phyloP scores from a whole-genome alignment of 2,329 filamentous ascomycete species.

The Xylaria sp. region DNA sequence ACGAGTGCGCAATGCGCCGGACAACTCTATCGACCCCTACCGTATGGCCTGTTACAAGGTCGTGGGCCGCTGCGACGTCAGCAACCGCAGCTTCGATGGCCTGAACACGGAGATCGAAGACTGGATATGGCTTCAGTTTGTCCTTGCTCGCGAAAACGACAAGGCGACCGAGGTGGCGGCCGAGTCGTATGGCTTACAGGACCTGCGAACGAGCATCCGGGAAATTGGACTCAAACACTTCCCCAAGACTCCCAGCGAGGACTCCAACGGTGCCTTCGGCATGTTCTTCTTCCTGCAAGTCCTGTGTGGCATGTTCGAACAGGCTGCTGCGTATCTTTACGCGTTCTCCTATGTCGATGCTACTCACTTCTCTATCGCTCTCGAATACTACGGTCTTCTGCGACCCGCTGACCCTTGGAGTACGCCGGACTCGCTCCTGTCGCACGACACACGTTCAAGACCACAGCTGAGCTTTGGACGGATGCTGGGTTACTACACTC shows the following conservation, averaged over 20 bases:
- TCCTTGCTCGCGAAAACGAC: conserved; percentile 67
- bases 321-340: conserved; percentile 89
- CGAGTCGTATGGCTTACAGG: conserved; percentile 65
- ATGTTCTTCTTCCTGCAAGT: conserved; percentile 94
- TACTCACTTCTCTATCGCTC: conserved; percentile 88
- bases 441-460: conserved; percentile 66
- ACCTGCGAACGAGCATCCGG: conserved; percentile 77
- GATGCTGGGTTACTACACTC: conserved; percentile 92
- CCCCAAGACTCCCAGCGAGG: conserved; percentile 76
- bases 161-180: conserved; percentile 65
- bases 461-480: conserved; percentile 93
- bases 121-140: conserved; percentile 74
- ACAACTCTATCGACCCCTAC: conserved; percentile 90
- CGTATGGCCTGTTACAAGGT: conserved; percentile 98
- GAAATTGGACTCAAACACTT: conserved; percentile 94
- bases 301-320: conserved; percentile 89
- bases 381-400: conserved; percentile 87
- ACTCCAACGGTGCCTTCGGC: conserved; percentile 73
- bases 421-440: conserved; percentile 70
- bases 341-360: conserved; percentile 90
- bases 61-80: conserved; percentile 76
- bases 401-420: conserved; percentile 81
- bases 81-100: conserved; percentile 64
- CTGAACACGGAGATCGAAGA: conserved; percentile 68
- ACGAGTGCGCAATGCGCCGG: conserved; percentile 78